A percentile compares a stretch with the other conserved stretches of the same genome.
Conservation (phyloP, 2,329 filamentous ascomycete genomes). For the Claviceps quebecensis region DNA sequence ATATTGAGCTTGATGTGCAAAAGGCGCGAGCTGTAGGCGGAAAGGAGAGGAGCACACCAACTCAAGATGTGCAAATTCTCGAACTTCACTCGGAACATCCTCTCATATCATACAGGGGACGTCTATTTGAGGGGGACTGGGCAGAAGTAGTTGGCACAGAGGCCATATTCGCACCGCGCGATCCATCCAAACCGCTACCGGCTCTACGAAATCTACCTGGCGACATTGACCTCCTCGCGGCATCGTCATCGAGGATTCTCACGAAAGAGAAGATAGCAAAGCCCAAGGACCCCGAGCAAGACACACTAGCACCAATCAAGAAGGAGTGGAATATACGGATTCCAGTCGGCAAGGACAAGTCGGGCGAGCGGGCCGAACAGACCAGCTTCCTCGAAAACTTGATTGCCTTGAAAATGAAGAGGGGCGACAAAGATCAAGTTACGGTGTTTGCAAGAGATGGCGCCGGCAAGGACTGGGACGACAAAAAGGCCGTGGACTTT, state of each 20-base stretch:
- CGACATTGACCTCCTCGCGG: slow-evolving; percentile 53
- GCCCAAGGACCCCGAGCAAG: slow-evolving; percentile 24
- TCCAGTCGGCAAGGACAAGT: slow-evolving; percentile 30
- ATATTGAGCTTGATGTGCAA: not conserved
- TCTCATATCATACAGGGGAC: slow-evolving; percentile 64
- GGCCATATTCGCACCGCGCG: slow-evolving; percentile 50
- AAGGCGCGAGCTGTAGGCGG: not conserved
- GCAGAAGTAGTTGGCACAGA: slow-evolving; percentile 73
- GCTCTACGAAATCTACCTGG: slow-evolving; percentile 30
- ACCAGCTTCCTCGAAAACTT: slow-evolving; percentile 51
- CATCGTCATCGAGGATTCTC: slow-evolving; percentile 49
- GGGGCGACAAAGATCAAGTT: slow-evolving; percentile 51
- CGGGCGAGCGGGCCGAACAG: slow-evolving; percentile 33
- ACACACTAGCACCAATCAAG: slow-evolving; percentile 25
- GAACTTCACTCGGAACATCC: slow-evolving; percentile 66
- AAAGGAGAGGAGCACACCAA: slow-evolving; percentile 2
- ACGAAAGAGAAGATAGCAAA: slow-evolving; percentile 41
- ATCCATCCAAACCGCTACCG: slow-evolving; percentile 18
- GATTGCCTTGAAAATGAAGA: slow-evolving; percentile 48
- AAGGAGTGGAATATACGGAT: slow-evolving; percentile 30
- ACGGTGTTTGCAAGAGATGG: slow-evolving; percentile 41
- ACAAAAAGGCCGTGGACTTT: slow-evolving; percentile 27
- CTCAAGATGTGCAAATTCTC: slow-evolving; percentile 57
- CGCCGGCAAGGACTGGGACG: slow-evolving; percentile 25
- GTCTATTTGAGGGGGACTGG: slow-evolving; percentile 71